Evolutionary conservation across 164 flowering plant genomes (phyloP).

Genomic region (Brasenia schreberi): DNA sequence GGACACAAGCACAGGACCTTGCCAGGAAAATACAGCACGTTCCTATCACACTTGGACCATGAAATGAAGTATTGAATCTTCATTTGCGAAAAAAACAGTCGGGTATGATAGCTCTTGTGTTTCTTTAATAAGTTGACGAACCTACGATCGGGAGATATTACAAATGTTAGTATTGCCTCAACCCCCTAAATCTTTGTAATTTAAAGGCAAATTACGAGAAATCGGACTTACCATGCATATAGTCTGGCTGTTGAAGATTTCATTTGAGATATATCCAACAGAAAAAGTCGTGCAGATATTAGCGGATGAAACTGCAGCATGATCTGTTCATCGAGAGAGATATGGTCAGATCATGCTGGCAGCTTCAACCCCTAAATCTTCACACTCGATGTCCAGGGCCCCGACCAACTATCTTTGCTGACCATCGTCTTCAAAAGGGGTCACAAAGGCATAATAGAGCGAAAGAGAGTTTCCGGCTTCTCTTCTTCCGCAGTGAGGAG

Average conservation of each 20-base stretch:
- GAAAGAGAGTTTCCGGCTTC: too few relatives aligned
- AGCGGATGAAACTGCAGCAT: background rate
- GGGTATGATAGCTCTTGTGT: too few relatives aligned
- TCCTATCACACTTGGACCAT: background rate
- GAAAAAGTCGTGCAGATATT: background rate
- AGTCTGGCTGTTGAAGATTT: background rate
- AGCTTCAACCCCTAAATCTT: conserved; percentile 42
- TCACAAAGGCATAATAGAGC: too few relatives aligned
- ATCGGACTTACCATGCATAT: background rate
- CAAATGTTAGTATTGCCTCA: background rate
- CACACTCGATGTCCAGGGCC: background rate
- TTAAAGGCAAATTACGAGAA: background rate
- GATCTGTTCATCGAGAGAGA: background rate
- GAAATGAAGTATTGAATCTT: background rate
- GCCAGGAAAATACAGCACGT: background rate
- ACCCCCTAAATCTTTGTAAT: too few relatives aligned
- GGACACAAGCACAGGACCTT: background rate
- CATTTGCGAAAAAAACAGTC: background rate
- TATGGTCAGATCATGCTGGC: conserved; percentile 69
- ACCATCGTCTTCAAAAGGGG: background rate
- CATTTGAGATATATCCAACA: background rate
- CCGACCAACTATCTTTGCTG: background rate
- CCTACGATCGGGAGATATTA: background rate
- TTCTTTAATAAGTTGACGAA: too few relatives aligned
- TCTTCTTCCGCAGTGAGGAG: background rate